Conservation (phyloP, 2,329 filamentous ascomycete genomes). For the Colletotrichum kahawae region DNA sequence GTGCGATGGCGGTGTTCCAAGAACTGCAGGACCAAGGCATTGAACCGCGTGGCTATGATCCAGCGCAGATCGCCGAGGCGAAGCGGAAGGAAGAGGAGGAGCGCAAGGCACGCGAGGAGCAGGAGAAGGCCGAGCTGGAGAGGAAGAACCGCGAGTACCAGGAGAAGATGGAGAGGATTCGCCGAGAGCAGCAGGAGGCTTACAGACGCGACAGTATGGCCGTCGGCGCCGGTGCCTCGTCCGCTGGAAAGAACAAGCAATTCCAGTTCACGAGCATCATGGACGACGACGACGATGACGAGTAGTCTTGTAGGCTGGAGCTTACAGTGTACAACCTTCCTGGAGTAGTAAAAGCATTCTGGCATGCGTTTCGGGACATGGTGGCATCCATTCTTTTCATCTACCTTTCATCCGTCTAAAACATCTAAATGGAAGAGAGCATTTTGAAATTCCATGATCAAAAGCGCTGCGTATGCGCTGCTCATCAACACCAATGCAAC, state of each 20-base stretch:
- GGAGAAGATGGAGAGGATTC: conserved; percentile 44
- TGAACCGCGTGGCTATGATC: conserved; percentile 66
- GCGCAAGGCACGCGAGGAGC: conserved; percentile 35
- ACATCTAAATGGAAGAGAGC: background rate
- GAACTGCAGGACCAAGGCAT: conserved; percentile 65
- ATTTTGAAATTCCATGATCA: background rate
- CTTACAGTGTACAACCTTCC: too few relatives aligned
- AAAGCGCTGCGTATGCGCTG: background rate
- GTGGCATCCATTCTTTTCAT: background rate
- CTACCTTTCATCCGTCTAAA: conserved; percentile 5
- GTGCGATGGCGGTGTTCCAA: conserved; percentile 70
- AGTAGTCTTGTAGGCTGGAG: conserved; percentile 22
- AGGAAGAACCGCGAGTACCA: conserved; percentile 44
- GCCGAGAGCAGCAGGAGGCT: conserved; percentile 44
- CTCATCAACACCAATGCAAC: background rate
- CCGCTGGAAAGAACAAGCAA: conserved; percentile 51
- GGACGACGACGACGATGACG: conserved; percentile 55
- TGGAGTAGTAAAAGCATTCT: background rate
- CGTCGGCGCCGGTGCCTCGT: conserved; percentile 25
- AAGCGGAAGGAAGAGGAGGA: conserved; percentile 57
- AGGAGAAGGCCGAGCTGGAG: conserved; percentile 47
- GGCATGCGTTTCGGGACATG: background rate
- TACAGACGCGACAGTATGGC: conserved; percentile 30
- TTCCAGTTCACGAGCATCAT: conserved; percentile 61
- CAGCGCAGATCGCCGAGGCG: conserved; percentile 57